Base-by-base conservation (phyloP, 768 basidiomycete species). In the Auriscalpium microsporum region DNA sequence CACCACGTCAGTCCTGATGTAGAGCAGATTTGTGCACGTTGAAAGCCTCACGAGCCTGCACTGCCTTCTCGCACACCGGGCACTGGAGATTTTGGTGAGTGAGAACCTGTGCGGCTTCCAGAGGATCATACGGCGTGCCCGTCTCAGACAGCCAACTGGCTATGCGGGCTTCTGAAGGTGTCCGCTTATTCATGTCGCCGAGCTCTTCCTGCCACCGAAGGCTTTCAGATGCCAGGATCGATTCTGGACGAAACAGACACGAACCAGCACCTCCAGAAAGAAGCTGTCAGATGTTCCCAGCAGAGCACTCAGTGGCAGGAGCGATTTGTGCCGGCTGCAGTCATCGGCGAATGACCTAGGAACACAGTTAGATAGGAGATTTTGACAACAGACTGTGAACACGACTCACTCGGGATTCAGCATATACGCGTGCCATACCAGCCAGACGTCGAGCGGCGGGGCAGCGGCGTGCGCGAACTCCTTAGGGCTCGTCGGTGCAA, bases 401-500 rank as follows among this genome's bases (percentile, higher is more conserved):
- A 4, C 11, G 11, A 34, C 60, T 58, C 61, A 72, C 72, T 64
- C 61, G 9, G 72, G 72, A 48, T 61, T 69, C 19, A 73, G 71
- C 48, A 70, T n/a, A 58, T 74, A 73, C 1, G 72, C 72, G n/a
- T 73, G 72, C 72, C 72, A 74, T 11, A 73, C 68, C 71, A 73
- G 70, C 63, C 69, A 67, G 33, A 73, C 72, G 40, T 73, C 73
- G 21, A 68, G 14, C 5, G 72, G 72, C 0, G 72, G 72, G 13
- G 11, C n/a, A 8, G 69, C 48, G 34, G 70, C 59, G 7, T 45
- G 55, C n/a, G 50, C 16, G 34, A 69, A 50, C 36, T 69, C 69
- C 38, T 57, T 55, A 49, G 63, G 66, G 10, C 67, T 4, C 65
- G 28, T 33, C 61, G 62, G 45, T 62, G 57, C 36, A 60, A 52